Conservation (phyloP, 345 rosid genomes). For the Anastatica hierochuntica region DNA sequence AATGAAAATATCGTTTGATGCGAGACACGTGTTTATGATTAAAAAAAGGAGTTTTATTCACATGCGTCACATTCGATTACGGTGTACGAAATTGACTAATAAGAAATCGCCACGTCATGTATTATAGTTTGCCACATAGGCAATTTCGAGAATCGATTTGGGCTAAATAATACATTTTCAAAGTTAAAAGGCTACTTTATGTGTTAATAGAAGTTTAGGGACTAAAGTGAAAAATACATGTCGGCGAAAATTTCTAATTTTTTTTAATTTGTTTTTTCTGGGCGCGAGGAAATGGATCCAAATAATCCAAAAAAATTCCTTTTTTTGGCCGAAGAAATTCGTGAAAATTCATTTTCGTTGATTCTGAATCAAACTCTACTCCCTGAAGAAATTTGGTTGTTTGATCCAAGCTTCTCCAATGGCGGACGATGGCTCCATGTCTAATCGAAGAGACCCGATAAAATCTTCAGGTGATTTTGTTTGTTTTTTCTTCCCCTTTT, state of each 20-base stretch:
- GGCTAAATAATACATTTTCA: not conserved
- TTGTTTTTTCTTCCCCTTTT: not conserved
- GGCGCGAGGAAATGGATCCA: conserved; percentile 12
- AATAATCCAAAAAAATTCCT: not conserved
- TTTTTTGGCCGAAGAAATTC: no score
- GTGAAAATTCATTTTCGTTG: not conserved
- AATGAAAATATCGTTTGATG: conserved; percentile 1
- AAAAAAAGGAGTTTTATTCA: no score
- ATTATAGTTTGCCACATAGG: no score
- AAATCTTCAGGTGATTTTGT: conserved; percentile 57
- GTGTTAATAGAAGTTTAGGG: not conserved
- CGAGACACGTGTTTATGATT: conserved; percentile 18
- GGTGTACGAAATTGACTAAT: no score
- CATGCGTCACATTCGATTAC: conserved; percentile 8
- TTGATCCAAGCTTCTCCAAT: conserved; percentile 33
- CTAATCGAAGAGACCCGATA: conserved; percentile 58
- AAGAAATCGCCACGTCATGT: not conserved
- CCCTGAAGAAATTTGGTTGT: not conserved
- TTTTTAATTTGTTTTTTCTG: not conserved
- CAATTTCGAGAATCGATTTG: no score
- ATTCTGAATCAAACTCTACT: conserved; percentile 5
- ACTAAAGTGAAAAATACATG: not conserved
- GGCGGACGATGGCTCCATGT: conserved; percentile 57
- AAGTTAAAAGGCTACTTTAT: not conserved
- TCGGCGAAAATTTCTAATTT: no score